Percentiles rank a stretch among this genome's conserved stretches.
These are phyloP conservation scores for Entomortierella chlamydospora DNA, from an alignment of 192 early-diverging fungal species.

Conservation along the genomic window DNA sequence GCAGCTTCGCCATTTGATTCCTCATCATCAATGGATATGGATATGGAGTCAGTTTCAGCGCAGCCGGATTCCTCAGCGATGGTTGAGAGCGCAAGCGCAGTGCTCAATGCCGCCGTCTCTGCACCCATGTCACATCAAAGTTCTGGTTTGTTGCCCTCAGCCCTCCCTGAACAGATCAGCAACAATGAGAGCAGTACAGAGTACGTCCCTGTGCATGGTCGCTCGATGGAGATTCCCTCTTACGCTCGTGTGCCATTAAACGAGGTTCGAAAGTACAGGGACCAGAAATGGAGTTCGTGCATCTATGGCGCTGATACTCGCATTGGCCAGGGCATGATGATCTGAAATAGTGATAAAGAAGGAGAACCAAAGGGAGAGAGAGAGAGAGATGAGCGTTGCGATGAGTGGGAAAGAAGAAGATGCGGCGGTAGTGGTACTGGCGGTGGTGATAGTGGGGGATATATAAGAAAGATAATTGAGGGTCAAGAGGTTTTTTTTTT, in stretches of 20 bases:
- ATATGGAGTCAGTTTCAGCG: constrained; percentile 21
- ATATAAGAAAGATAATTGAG: no score
- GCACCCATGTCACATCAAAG: background rate
- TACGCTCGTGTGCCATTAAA: constrained; percentile 45
- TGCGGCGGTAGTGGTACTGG: background rate
- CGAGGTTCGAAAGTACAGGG: constrained; percentile 41
- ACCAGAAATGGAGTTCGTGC: constrained; percentile 51
- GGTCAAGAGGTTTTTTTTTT: no score
- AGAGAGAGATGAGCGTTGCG: background rate
- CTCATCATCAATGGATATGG: constrained; percentile 28
- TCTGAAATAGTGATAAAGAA: constrained; percentile 6
- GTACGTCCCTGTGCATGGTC: constrained; percentile 45
- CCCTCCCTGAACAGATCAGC: constrained; percentile 19
- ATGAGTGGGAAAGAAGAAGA: background rate
- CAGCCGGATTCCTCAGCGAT: constrained; percentile 14
- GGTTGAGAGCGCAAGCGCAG: constrained; percentile 25
- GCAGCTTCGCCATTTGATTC: constrained; percentile 9
- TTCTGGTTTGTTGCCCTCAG: constrained; percentile 24
- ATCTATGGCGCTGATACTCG: constrained; percentile 48
- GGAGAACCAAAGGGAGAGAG: background rate
- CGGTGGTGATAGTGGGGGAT: no score
- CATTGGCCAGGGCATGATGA: constrained; percentile 53
- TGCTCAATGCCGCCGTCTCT: background rate
- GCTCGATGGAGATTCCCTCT: constrained; percentile 51
- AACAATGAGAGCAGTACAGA: constrained; percentile 7